Conservation (phyloP, 2,329 filamentous ascomycete genomes). For the Ophiocordyceps camponoti-rufipedis region DNA sequence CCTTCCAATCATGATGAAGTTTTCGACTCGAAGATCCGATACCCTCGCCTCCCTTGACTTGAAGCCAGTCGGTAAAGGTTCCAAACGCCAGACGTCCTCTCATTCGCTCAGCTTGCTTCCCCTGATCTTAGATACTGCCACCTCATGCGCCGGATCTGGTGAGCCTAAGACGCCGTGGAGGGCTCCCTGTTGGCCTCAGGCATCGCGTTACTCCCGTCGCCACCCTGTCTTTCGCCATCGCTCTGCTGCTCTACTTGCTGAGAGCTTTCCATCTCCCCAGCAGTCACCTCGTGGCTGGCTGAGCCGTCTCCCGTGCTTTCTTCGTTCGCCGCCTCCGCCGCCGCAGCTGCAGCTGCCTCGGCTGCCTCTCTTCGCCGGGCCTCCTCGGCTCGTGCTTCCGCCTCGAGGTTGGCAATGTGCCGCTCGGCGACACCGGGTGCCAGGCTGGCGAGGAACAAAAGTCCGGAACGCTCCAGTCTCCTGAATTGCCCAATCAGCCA, state of each 20-base stretch:
- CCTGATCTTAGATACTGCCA: neutral
- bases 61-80: too few relatives aligned
- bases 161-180: slow-evolving; percentile 5
- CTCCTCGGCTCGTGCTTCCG: slow-evolving; percentile 25
- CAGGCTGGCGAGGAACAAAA: slow-evolving; percentile 48
- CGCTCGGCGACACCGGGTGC: slow-evolving; percentile 47
- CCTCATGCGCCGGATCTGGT: neutral
- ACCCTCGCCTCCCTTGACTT: too few relatives aligned
- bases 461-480: slow-evolving; percentile 37
- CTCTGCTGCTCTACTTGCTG: slow-evolving; percentile 1
- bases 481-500: slow-evolving; percentile 24
- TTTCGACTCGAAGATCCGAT: too few relatives aligned
- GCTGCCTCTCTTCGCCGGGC: slow-evolving; percentile 21
- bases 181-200: slow-evolving; percentile 6
- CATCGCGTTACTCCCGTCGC: slow-evolving; percentile 3
- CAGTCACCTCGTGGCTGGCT: slow-evolving; percentile 1
- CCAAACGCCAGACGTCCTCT: neutral
- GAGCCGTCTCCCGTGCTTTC: slow-evolving; percentile 13
- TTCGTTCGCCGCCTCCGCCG: slow-evolving; percentile 3
- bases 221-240: slow-evolving; percentile 2
- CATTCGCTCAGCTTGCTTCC: neutral
- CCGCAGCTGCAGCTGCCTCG: slow-evolving; percentile 4
- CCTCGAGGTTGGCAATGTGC: slow-evolving; percentile 41
- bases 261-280: neutral
- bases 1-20: too few relatives aligned